A percentile compares a stretch with the other conserved stretches of the same genome.
Conservation (phyloP, 192 early-diverging fungal genomes). For the Chytriomyces sp. region DNA sequence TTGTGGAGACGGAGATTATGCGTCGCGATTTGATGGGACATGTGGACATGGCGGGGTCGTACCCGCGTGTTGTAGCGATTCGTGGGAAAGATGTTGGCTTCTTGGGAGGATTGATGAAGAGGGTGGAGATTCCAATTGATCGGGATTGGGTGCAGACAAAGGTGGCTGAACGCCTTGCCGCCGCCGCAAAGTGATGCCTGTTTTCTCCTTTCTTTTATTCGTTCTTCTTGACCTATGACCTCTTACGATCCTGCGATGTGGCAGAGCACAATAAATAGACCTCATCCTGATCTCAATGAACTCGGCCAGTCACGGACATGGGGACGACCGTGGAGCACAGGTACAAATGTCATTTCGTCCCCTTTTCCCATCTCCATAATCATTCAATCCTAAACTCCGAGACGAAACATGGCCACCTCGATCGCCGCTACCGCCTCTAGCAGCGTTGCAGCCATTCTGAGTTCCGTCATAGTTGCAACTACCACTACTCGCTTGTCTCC, state of each 20-base stretch:
- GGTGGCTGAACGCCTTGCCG: constrained; percentile 3
- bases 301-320: no score
- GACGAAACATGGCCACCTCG: no score
- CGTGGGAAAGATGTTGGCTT: constrained; percentile 16
- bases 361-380: no score
- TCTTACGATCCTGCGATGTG: neutral
- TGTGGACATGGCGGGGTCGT: neutral
- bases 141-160: constrained; percentile 5
- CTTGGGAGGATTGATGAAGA: constrained; percentile 5
- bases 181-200: neutral
- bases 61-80: constrained; percentile 3
- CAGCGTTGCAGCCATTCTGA: no score
- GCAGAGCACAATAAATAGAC: neutral
- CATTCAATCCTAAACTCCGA: no score
- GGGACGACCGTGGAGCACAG: no score
- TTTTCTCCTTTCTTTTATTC: neutral
- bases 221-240: no score
- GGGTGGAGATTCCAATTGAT: constrained; percentile 19
- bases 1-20: constrained; percentile 29
- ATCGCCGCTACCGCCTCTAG: neutral
- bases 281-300: neutral
- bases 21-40: constrained; percentile 26
- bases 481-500: no score
- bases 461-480: no score
- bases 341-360: no score